Conservation (phyloP, 2,329 filamentous ascomycete species). For the Cyclaneusma minus region DNA sequence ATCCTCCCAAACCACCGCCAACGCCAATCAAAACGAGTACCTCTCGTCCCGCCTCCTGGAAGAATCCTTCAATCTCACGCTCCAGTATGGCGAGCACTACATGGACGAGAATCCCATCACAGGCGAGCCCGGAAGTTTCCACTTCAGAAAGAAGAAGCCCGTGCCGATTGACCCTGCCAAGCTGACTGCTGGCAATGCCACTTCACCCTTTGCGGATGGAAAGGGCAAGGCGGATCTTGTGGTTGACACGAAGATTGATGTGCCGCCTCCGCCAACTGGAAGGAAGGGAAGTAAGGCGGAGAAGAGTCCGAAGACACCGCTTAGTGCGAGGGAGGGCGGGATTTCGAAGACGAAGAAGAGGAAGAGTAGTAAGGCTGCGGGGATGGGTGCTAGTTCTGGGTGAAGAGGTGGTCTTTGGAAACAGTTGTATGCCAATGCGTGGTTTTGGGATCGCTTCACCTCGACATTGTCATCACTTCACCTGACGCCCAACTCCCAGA, state of each 20-base stretch:
- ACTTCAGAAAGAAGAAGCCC: conserved; percentile 28
- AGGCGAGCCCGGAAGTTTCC: conserved; percentile 48
- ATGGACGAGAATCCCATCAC: conserved; percentile 56
- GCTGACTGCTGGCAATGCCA: conserved; percentile 6
- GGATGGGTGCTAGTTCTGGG: conserved; percentile 1
- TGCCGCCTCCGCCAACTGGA: conserved; percentile 6
- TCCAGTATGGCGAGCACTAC: conserved; percentile 46
- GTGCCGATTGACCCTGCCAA: conserved; percentile 9
- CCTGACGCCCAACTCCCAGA: no score
- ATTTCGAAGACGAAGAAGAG: conserved; percentile 21
- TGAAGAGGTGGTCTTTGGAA: no score
- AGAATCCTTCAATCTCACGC: conserved; percentile 40
- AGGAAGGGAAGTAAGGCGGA: conserved; percentile 15
- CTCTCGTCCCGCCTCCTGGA: conserved; percentile 24
- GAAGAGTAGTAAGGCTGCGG: conserved; percentile 19
- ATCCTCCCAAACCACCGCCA: conserved; percentile 3
- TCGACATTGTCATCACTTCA: no score
- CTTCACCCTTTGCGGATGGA: conserved; percentile 7
- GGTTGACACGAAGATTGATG: conserved; percentile 11
- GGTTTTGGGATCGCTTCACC: no score
- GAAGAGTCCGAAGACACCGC: conserved; percentile 18
- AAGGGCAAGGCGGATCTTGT: conserved; percentile 7
- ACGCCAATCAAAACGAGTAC: conserved; percentile 11
- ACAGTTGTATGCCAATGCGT: no score
- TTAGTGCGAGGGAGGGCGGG: no score